A percentile compares a stretch with the other conserved stretches of the same genome.
phyloP scores from a whole-genome alignment of 139 green algal genomes.

The Auxenochlorella pyrenoidosa region DNA sequence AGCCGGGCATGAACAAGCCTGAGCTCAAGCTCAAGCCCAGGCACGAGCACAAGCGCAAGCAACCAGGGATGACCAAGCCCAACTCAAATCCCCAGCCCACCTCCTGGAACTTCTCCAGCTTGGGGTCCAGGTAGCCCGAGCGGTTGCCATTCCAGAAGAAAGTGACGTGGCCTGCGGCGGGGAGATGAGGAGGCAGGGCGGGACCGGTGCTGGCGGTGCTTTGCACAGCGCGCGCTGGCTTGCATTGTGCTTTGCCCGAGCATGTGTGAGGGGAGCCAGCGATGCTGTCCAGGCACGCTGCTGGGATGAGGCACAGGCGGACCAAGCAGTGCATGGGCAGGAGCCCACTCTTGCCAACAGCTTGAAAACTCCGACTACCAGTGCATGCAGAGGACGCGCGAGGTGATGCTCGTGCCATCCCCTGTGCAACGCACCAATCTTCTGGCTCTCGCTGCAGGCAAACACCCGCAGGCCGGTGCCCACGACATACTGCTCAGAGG shows the following conservation, averaged over 20 bases:
- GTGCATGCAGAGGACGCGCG: neutral
- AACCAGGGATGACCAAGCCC: too few relatives aligned
- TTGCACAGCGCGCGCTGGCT: too few relatives aligned
- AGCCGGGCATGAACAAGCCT: too few relatives aligned
- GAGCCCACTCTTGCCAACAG: too few relatives aligned
- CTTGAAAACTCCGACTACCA: too few relatives aligned
- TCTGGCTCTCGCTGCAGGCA: conserved; percentile 94
- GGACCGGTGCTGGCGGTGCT: too few relatives aligned
- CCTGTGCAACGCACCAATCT: conserved; percentile 77
- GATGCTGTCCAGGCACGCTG: neutral
- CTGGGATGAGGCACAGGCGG: neutral
- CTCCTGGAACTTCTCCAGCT: conserved; percentile 90
- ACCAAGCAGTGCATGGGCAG: neutral
- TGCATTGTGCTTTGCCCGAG: neutral
- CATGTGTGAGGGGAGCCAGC: too few relatives aligned
- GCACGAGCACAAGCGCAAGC: too few relatives aligned
- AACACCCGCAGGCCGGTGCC: conserved; percentile 88
- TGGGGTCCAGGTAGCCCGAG: conserved; percentile 86
- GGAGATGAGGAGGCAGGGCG: too few relatives aligned
- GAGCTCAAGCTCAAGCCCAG: too few relatives aligned
- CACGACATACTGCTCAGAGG: conserved; percentile 85
- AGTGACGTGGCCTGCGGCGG: conserved; percentile 63
- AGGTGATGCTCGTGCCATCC: neutral
- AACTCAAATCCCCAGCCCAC: neutral
- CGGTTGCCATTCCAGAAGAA: conserved; percentile 99